phyloP scores from a whole-genome alignment of 139 green algal species.

The Coelastrella sp. region DNA sequence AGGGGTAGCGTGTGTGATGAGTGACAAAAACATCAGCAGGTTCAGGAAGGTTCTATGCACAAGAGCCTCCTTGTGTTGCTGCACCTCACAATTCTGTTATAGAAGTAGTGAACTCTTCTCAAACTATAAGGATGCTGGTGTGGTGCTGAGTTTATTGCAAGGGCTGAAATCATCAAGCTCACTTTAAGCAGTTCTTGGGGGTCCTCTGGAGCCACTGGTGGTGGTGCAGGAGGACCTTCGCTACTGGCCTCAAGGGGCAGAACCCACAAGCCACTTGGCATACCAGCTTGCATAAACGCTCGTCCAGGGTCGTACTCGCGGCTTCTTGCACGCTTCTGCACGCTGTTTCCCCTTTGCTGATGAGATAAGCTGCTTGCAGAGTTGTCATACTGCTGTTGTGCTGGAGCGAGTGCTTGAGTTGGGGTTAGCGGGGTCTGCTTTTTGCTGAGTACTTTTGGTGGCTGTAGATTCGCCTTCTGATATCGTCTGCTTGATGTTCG shows the following conservation, averaged over 20 bases:
- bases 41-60: too few relatives aligned
- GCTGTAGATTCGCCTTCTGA: too few relatives aligned
- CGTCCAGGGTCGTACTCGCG: not conserved
- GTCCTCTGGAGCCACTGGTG: constrained; percentile 29
- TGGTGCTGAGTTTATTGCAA: not conserved
- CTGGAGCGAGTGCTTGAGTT: not conserved
- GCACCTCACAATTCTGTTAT: not conserved
- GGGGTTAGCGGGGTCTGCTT: too few relatives aligned
- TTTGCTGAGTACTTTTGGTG: too few relatives aligned
- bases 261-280: not conserved
- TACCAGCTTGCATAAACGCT: not conserved
- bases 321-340: too few relatives aligned
- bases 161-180: not conserved
- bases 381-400: not conserved
- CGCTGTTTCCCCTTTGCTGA: too few relatives aligned
- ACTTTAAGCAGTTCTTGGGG: constrained; percentile 23
- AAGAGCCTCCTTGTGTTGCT: too few relatives aligned
- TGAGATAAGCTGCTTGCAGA: not conserved
- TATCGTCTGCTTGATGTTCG: too few relatives aligned
- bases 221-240: not conserved
- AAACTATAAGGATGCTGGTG: too few relatives aligned
- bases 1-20: too few relatives aligned
- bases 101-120: too few relatives aligned
- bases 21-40: too few relatives aligned
- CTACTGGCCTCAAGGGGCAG: not conserved